A percentile compares a stretch with the other conserved stretches of the same genome.
Evolutionary conservation across 805 yeast genomes (phyloP).

Genomic region (Metschnikowia dekortorum): DNA sequence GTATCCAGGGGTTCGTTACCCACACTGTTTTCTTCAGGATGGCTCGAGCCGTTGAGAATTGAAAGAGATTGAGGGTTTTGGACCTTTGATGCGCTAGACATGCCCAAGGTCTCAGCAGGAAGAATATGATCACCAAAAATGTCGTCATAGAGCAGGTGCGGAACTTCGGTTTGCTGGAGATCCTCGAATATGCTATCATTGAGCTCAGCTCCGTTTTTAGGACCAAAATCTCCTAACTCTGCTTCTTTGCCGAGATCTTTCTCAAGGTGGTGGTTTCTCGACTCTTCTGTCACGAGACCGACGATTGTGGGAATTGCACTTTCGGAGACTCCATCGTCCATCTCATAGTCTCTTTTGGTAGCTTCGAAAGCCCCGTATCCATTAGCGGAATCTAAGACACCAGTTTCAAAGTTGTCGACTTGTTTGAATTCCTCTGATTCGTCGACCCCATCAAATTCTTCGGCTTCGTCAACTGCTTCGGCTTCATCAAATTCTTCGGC

Average conservation of each 20-base stretch:
- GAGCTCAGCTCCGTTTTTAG: background rate
- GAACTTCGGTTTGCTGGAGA: background rate
- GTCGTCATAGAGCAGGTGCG: background rate
- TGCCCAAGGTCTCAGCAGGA: background rate
- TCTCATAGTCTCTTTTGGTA: too few species aligned
- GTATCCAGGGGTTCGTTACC: background rate
- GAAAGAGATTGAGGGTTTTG: background rate
- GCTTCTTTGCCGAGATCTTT: background rate
- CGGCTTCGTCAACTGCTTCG: background rate
- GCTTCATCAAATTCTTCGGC: background rate
- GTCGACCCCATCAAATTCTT: background rate
- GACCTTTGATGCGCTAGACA: background rate
- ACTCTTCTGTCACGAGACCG: background rate
- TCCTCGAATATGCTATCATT: background rate
- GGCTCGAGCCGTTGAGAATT: background rate
- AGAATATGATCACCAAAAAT: background rate
- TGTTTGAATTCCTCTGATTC: background rate
- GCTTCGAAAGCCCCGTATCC: background rate
- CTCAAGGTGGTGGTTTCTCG: background rate
- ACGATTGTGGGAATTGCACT: too few species aligned
- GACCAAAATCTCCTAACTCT: background rate
- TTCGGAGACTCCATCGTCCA: too few species aligned
- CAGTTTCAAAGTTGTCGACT: background rate
- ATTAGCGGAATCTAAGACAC: background rate
- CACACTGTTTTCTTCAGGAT: background rate